Evolutionary conservation across 768 basidiomycete species (phyloP).

Genomic region (Gymnopilus junonius): DNA sequence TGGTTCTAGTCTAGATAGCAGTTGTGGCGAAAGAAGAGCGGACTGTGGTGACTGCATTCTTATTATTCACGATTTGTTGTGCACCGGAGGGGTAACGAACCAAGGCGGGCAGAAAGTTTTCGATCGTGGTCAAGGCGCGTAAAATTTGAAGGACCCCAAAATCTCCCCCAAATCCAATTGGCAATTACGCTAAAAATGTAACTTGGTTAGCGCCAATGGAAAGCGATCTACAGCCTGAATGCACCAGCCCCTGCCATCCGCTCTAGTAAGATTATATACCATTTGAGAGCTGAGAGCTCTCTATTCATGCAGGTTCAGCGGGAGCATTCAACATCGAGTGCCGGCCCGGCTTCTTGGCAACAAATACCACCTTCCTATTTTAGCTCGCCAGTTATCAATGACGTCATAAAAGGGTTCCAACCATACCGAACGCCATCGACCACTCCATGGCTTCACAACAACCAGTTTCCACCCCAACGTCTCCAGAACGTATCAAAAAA

Average conservation of each 20-base stretch:
- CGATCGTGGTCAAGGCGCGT: slow-evolving; percentile 2
- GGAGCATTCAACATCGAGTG: background rate
- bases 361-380: background rate
- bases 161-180: slow-evolving; percentile 3
- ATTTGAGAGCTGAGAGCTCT: too few relatives aligned
- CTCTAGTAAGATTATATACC: too few relatives aligned
- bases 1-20: background rate
- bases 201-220: background rate
- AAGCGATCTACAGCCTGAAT: background rate
- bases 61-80: background rate
- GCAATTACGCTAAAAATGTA: background rate
- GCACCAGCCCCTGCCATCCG: background rate
- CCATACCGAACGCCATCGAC: background rate
- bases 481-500: slow-evolving; percentile 34
- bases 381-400: background rate
- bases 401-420: background rate
- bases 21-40: background rate
- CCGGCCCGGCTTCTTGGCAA: background rate
- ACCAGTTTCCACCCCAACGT: slow-evolving; percentile 22
- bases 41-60: background rate
- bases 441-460: slow-evolving; percentile 5
- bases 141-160: background rate
- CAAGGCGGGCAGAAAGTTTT: background rate
- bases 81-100: background rate
- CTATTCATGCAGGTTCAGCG: too few relatives aligned